A percentile compares a stretch with the other conserved stretches of the same genome.
Evolutionary conservation across 208 protist genomes (phyloP).

Genomic region (Trypanosoma grayi): DNA sequence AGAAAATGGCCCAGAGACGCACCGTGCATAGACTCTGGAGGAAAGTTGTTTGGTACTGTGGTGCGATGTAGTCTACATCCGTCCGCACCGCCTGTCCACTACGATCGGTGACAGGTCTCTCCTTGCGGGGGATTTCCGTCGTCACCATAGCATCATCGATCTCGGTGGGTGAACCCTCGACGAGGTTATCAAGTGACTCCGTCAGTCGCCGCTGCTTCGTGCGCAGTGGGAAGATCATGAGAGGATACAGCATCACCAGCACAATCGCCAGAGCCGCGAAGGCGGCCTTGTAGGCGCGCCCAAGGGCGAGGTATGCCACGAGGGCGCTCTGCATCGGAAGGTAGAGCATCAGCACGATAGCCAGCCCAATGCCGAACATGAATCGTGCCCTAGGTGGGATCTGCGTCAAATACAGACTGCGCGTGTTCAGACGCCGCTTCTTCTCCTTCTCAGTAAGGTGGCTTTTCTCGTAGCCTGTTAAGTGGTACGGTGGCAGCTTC

Average conservation of each 20-base stretch:
- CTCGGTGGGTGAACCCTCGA: background rate
- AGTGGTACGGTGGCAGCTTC: slow-evolving; percentile 61
- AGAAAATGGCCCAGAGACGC: slow-evolving; percentile 55
- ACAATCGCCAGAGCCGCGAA: slow-evolving; percentile 45
- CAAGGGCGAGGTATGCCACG: slow-evolving; percentile 36
- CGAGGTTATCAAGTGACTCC: too few relatives aligned
- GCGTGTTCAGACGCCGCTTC: slow-evolving; percentile 28
- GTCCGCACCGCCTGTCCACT: background rate
- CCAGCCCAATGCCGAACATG: slow-evolving; percentile 44
- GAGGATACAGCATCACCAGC: slow-evolving; percentile 26
- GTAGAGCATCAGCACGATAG: slow-evolving; percentile 54
- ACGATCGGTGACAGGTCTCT: background rate
- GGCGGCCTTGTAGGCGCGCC: slow-evolving; percentile 26
- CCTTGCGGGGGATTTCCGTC: background rate
- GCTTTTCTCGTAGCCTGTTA: slow-evolving; percentile 57
- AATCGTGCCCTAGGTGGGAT: slow-evolving; percentile 64
- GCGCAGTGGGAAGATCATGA: slow-evolving; percentile 48
- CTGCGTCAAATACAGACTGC: slow-evolving; percentile 54
- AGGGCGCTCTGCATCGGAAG: slow-evolving; percentile 47
- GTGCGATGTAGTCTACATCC: slow-evolving; percentile 54
- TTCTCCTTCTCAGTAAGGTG: slow-evolving; percentile 40
- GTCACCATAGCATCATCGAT: background rate
- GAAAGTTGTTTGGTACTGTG: slow-evolving; percentile 75
- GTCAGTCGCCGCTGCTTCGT: too few relatives aligned
- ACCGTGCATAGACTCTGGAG: slow-evolving; percentile 38